Percentiles rank a stretch among this genome's conserved stretches.
Evolutionary conservation across 805 yeast genomes (phyloP).

Genomic region (Brettanomyces anomalus): DNA sequence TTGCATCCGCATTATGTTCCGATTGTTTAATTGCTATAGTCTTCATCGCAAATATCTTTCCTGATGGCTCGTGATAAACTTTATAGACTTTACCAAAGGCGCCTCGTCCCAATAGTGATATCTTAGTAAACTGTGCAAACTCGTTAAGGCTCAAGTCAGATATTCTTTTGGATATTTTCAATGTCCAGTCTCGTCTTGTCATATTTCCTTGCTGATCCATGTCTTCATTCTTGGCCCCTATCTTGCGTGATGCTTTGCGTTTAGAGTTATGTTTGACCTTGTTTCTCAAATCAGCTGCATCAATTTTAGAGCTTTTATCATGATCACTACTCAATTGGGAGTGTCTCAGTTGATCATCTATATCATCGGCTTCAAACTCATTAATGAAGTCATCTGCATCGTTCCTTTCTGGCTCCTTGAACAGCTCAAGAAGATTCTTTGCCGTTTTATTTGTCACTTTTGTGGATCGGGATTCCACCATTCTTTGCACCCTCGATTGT

Average conservation of each 20-base stretch:
- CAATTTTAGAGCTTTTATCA: neutral
- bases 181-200: conserved; percentile 4
- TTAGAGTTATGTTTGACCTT: neutral
- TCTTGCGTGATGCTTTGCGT: neutral
- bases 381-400: neutral
- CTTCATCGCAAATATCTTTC: conserved; percentile 19
- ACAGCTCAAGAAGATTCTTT: neutral
- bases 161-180: conserved; percentile 2
- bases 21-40: conserved; percentile 4
- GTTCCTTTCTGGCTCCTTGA: conserved; percentile 4
- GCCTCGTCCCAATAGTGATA: conserved; percentile 58
- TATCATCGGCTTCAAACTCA: conserved; percentile 1
- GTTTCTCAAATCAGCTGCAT: neutral
- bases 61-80: conserved; percentile 7
- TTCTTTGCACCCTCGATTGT: too few relatives aligned
- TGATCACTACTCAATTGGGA: neutral
- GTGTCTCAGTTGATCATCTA: neutral
- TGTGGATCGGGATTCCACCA: too few relatives aligned
- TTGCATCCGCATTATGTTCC: conserved; percentile 4
- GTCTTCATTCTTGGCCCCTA: neutral
- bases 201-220: neutral
- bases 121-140: conserved; percentile 1
- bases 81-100: conserved; percentile 83
- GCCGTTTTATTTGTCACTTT: neutral
- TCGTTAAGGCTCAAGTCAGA: conserved; percentile 4